Percentiles rank a stretch among this genome's conserved stretches.
Evolutionary conservation across 768 basidiomycete species (phyloP).

Genomic region (Podaxis pistillaris): DNA sequence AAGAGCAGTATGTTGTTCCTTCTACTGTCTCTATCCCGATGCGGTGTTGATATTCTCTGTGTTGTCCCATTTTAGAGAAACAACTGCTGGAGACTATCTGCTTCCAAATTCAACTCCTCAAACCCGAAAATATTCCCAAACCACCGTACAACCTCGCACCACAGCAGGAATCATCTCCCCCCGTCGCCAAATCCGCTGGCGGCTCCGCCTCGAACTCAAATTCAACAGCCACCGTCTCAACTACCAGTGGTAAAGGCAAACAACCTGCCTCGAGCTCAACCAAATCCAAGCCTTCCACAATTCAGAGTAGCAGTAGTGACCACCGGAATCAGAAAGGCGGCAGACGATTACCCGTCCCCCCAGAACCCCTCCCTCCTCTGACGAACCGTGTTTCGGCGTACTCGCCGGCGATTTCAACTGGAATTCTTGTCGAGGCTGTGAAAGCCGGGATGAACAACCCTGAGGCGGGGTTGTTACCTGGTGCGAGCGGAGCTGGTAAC

Average conservation of each 20-base stretch:
- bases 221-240: conserved; percentile 22
- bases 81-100: conserved; percentile 74
- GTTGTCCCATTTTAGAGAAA: conserved; percentile 55
- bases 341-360: conserved; percentile 66
- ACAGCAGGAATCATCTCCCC: conserved; percentile 14
- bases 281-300: conserved; percentile 13
- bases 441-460: conserved; percentile 76
- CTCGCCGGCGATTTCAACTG: conserved; percentile 74
- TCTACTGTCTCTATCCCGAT: neutral
- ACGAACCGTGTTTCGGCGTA: conserved; percentile 76
- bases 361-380: conserved; percentile 71
- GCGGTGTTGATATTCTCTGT: neutral
- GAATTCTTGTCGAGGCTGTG: conserved; percentile 78
- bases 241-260: conserved; percentile 46
- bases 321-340: conserved; percentile 29
- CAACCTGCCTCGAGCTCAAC: conserved; percentile 36
- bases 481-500: conserved; percentile 34
- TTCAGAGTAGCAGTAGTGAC: neutral
- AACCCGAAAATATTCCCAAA: conserved; percentile 68
- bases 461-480: conserved; percentile 29
- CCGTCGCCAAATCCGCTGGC: conserved; percentile 13
- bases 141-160: conserved; percentile 50
- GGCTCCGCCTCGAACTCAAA: conserved; percentile 17
- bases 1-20: conserved; percentile 64
- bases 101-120: conserved; percentile 67